Evolutionary conservation across 257 asterid genomes (phyloP), one percentile per base, ranked within the genome.

Genomic region (Eustoma russellianum): DNA sequence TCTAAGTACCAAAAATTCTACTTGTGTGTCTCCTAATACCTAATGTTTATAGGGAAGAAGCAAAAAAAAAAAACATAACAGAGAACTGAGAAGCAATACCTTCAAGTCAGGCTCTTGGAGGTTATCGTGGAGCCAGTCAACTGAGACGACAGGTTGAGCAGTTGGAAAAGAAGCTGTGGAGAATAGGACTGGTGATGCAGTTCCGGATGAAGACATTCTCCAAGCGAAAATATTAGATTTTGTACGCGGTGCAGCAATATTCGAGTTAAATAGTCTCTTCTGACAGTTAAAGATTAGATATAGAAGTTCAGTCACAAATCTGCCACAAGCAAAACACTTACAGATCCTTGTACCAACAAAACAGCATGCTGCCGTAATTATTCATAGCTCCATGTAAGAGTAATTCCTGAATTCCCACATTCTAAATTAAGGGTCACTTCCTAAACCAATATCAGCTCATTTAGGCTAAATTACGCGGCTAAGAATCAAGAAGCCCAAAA

Each of bases 111-210:
- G 89, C 59, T 71, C 87, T 57, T 70, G 74, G 46, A 92, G 86
- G 59, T 92, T 92, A 16, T 85, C 77, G 45, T 88, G 95, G 58
- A 92, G 95, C 97, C 99, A 92, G 30, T 85, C 95, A 56, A 79
- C 99, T 9, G 99, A 88, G 64, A 85, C 97, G 62, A 85, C 95
- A 64, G 99, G 87, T 59, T 88, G 91, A 18, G 50, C 71, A 18
- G 74, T 52, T 17, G 79, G 64, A 61, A 79, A 50, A 60, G 93
- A 64, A 9, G 60, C 66, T 71, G 66, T 57, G 33, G 94, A 77
- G 74, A 62, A 83, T 24, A 86, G 76, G 66, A 77, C 67, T 65
- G 67, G 83, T 9, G 85, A 79, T 47, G 78, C 68, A 59, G 74
- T 79, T 11, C 71, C 75, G 19, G 95, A 56, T 33, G 97, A 81